Evolutionary conservation across 2,329 filamentous ascomycete species (phyloP).

Genomic region (Helotiales sp.): DNA sequence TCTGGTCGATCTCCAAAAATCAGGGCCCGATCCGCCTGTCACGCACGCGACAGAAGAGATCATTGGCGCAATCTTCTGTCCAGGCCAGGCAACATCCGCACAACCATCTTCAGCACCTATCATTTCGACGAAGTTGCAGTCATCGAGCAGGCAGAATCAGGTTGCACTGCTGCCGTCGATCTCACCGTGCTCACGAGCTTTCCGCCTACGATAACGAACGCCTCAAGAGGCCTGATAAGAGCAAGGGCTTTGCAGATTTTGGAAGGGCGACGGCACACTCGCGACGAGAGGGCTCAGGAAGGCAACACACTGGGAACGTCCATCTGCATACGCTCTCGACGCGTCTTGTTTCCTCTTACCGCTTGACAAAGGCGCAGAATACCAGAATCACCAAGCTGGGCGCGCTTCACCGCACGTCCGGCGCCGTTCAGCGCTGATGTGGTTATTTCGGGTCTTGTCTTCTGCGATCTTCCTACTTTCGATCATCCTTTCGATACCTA

Average conservation of each 20-base stretch:
- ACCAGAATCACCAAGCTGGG: conserved; percentile 28
- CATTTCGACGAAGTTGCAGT: conserved; percentile 1
- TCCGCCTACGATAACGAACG: conserved; percentile 15
- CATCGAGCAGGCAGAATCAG: conserved; percentile 3
- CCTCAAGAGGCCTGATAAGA: conserved; percentile 16
- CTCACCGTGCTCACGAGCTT: conserved; percentile 9
- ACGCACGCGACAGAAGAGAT: conserved; percentile 18
- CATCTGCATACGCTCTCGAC: conserved; percentile 8
- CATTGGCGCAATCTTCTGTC: conserved; percentile 23
- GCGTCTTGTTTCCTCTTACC: conserved; percentile 10
- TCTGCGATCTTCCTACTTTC: conserved; percentile 84
- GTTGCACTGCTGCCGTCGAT: conserved; percentile 3
- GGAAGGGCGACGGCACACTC: neutral
- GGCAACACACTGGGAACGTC: conserved; percentile 3
- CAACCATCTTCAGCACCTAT: conserved; percentile 3
- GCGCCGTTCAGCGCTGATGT: conserved; percentile 66
- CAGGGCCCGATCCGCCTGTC: conserved; percentile 1
- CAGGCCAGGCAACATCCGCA: conserved; percentile 17
- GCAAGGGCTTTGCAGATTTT: conserved; percentile 1
- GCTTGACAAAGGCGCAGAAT: conserved; percentile 6
- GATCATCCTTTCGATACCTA: conserved; percentile 92
- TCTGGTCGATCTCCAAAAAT: conserved; percentile 8
- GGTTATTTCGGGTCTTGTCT: conserved; percentile 77
- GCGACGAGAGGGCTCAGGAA: neutral
- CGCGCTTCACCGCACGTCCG: conserved; percentile 47